phyloP scores from a whole-genome alignment of 306 rosid species.

The Datisca glomerata region DNA sequence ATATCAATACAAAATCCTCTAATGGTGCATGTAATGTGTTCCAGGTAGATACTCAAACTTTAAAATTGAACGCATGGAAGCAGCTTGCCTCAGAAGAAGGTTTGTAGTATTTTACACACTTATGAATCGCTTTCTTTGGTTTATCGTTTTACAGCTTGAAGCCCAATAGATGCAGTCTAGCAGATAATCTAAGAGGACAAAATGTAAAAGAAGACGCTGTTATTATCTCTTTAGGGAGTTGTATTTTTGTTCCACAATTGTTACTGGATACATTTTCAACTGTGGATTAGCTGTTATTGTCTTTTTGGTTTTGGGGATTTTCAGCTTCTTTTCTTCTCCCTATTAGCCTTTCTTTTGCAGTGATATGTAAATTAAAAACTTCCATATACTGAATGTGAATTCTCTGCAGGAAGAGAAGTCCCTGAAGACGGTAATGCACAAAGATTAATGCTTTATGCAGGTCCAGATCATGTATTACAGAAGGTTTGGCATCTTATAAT shows the following conservation, averaged over 20 bases:
- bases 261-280: too few species aligned
- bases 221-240: too few species aligned
- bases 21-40: slow-evolving; percentile 19
- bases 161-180: too few species aligned
- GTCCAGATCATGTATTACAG: slow-evolving; percentile 64
- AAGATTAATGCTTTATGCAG: slow-evolving; percentile 45
- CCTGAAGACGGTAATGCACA: slow-evolving; percentile 54
- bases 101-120: slow-evolving; percentile 24
- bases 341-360: too few species aligned
- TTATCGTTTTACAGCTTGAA: too few species aligned
- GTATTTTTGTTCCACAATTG: too few species aligned
- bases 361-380: too few species aligned
- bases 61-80: slow-evolving; percentile 76
- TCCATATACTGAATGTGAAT: slow-evolving; percentile 7
- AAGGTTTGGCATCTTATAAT: slow-evolving; percentile 40
- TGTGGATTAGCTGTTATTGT: too few species aligned
- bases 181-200: too few species aligned
- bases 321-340: too few species aligned
- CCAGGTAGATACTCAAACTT: slow-evolving; percentile 81
- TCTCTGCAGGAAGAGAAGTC: slow-evolving; percentile 55
- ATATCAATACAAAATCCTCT: slow-evolving; percentile 13
- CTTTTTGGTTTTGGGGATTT: too few species aligned
- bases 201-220: background rate
- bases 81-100: slow-evolving; percentile 87
- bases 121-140: too few species aligned